A percentile compares a stretch with the other conserved stretches of the same genome.
These are phyloP conservation scores for Rhodocollybia butyracea DNA, from an alignment of 768 basidiomycete genomes.

Conservation along the genomic window DNA sequence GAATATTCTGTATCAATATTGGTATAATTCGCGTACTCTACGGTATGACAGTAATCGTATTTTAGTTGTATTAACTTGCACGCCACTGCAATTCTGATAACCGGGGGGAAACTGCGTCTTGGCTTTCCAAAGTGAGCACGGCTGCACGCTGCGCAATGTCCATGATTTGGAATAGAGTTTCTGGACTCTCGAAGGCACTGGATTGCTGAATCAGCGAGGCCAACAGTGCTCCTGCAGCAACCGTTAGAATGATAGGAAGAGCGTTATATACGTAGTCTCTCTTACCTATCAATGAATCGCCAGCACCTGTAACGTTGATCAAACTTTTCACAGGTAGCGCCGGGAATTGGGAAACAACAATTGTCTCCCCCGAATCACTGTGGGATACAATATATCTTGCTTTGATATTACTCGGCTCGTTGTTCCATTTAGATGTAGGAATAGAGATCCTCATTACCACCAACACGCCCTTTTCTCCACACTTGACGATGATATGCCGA, in stretches of 20 bases:
- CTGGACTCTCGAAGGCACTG: conserved; percentile 42
- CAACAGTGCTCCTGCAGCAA: conserved; percentile 80
- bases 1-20: not conserved
- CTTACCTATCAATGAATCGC: conserved; percentile 91
- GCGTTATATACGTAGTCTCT: too few species aligned
- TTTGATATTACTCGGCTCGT: conserved; percentile 41
- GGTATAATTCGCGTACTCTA: too few species aligned
- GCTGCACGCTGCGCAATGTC: conserved; percentile 64
- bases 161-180: conserved; percentile 41
- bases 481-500: conserved; percentile 81
- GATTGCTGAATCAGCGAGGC: conserved; percentile 53
- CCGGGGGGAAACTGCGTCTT: conserved; percentile 61
- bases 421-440: conserved; percentile 46
- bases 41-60: too few species aligned
- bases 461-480: conserved; percentile 67
- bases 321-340: conserved; percentile 40
- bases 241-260: too few species aligned
- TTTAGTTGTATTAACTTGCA: too few species aligned
- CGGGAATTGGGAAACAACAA: conserved; percentile 76
- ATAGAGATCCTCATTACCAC: conserved; percentile 52
- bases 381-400: conserved; percentile 51
- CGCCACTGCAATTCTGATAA: conserved; percentile 46
- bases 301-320: conserved; percentile 87
- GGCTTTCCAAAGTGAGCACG: conserved; percentile 52
- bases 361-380: conserved; percentile 41